Evolutionary conservation across 345 rosid species (phyloP).

Genomic region (Hirschfeldia incana): DNA sequence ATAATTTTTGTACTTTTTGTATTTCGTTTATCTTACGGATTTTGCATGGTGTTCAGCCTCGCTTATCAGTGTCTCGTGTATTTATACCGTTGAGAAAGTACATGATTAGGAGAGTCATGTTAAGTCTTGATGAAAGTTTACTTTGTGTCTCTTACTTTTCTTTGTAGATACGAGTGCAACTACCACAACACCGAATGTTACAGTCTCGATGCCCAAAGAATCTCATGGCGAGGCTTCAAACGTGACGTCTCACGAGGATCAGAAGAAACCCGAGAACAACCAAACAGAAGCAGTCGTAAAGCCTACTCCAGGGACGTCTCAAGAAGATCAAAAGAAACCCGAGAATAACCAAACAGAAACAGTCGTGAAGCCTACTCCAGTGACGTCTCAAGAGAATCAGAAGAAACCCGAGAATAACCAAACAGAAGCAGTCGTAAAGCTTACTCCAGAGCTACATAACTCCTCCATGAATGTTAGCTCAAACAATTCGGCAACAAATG

Average conservation of each 20-base stretch:
- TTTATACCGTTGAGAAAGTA: neutral
- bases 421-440: conserved; percentile 42
- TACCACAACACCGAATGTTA: conserved; percentile 47
- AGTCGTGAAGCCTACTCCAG: neutral
- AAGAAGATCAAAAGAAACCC: conserved; percentile 42
- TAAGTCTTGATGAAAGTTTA: conserved; percentile 20
- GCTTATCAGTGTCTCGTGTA: conserved; percentile 7
- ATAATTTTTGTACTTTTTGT: conserved; percentile 9
- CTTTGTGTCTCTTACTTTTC: conserved; percentile 27
- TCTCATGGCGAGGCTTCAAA: conserved; percentile 35
- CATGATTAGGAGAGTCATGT: conserved; percentile 16
- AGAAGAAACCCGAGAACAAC: conserved; percentile 43
- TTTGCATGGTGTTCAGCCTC: conserved; percentile 18
- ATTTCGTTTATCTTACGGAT: conserved; percentile 10
- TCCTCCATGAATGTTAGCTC: conserved; percentile 40
- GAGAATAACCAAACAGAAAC: conserved; percentile 43
- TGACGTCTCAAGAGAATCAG: conserved; percentile 45
- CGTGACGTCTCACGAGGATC: conserved; percentile 45
- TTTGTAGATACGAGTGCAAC: conserved; percentile 55
- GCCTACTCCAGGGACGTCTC: conserved; percentile 32
- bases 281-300: conserved; percentile 30
- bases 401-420: conserved; percentile 44
- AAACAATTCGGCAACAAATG: conserved; percentile 31
- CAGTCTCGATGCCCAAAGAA: conserved; percentile 41
- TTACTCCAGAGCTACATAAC: conserved; percentile 41